phyloP scores from a whole-genome alignment of 805 yeast genomes.

The Wickerhamiella allomyrinae region DNA sequence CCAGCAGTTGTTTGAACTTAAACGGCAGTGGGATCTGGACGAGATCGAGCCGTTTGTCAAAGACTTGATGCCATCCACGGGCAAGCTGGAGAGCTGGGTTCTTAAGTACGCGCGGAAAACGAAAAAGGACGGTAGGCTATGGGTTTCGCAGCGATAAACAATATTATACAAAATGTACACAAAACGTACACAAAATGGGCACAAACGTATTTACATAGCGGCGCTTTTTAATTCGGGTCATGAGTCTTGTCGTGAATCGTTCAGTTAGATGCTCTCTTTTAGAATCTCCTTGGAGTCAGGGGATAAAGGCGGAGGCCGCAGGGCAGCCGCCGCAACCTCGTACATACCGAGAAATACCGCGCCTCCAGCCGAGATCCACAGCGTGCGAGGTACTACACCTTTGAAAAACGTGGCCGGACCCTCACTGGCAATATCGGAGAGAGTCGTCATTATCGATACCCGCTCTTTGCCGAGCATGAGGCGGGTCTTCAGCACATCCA shows the following conservation, averaged over 20 bases:
- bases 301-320: not conserved
- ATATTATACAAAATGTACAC: not conserved
- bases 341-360: slow-evolving; percentile 93
- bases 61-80: slow-evolving; percentile 39
- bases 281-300: not conserved
- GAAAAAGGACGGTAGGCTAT: slow-evolving; percentile 29
- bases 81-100: slow-evolving; percentile 32
- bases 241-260: no score
- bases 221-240: no score
- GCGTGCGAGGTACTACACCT: slow-evolving; percentile 89
- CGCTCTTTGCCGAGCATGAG: slow-evolving; percentile 57
- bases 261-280: not conserved
- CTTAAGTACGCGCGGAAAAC: slow-evolving; percentile 43
- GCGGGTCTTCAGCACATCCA: slow-evolving; percentile 88
- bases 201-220: not conserved
- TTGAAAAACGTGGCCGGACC: slow-evolving; percentile 58
- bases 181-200: not conserved
- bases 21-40: slow-evolving; percentile 43
- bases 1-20: slow-evolving; percentile 37
- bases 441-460: slow-evolving; percentile 34
- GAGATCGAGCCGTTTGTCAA: slow-evolving; percentile 52
- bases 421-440: slow-evolving; percentile 40
- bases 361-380: slow-evolving; percentile 98
- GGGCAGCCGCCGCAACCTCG: slow-evolving; percentile 30
- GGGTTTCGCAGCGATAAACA: slow-evolving; percentile 23